phyloP scores from a whole-genome alignment of 2,329 filamentous ascomycete species.

The Sclerotinia sclerotiorum region DNA sequence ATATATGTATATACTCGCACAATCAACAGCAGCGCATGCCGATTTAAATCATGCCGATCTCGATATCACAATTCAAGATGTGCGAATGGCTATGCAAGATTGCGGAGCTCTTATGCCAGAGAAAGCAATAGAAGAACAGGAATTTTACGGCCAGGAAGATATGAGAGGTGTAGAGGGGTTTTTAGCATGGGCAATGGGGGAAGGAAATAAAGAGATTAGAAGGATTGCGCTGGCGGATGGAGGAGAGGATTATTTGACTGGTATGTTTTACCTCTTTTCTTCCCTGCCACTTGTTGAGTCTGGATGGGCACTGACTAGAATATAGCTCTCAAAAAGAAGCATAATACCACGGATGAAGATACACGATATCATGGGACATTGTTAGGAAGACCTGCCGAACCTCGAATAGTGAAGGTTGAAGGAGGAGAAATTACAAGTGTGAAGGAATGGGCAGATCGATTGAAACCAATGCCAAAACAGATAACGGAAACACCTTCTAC shows the following conservation, averaged over 20 bases:
- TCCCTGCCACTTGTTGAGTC: not conserved
- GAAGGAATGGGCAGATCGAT: conserved; percentile 59
- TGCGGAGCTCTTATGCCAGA: conserved; percentile 72
- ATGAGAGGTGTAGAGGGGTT: conserved; percentile 75
- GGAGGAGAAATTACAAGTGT: conserved; percentile 70
- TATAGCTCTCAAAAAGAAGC: conserved; percentile 82
- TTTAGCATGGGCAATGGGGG: conserved; percentile 73
- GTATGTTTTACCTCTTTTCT: conserved; percentile 42
- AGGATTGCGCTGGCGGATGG: conserved; percentile 69
- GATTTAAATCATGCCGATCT: conserved; percentile 60
- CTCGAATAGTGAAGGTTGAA: conserved; percentile 72
- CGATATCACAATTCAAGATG: conserved; percentile 68
- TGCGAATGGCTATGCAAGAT: conserved; percentile 82
- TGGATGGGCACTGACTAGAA: conserved; percentile 29
- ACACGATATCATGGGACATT: conserved; percentile 82
- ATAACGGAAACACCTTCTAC: conserved; percentile 29
- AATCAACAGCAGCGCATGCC: conserved; percentile 70
- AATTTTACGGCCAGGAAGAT: conserved; percentile 69
- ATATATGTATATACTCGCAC: conserved; percentile 74
- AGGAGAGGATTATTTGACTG: conserved; percentile 68
- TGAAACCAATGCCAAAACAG: conserved; percentile 33
- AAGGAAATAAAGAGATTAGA: conserved; percentile 75
- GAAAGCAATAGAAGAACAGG: conserved; percentile 64
- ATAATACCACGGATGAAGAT: conserved; percentile 85
- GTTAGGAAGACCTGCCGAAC: conserved; percentile 71